A percentile compares a stretch with the other conserved stretches of the same genome.
Conservation (phyloP, 169 alveolate species). For the Plasmodium adleri region DNA sequence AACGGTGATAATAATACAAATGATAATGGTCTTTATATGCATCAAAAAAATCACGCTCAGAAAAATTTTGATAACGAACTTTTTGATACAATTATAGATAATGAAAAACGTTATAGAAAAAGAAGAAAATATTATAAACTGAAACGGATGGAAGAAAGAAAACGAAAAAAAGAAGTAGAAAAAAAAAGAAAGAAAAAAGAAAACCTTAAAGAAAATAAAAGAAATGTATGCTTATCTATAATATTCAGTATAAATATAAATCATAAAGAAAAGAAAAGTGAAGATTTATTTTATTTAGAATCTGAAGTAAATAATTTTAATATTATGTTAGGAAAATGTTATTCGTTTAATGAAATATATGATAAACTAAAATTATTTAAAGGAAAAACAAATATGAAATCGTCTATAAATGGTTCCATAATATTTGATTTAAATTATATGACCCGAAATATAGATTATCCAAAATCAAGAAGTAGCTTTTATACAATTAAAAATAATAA, state of each 20-base stretch:
- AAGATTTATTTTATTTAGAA: slow-evolving; percentile 11
- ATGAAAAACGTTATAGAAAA: too few relatives aligned
- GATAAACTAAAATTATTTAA: slow-evolving; percentile 39
- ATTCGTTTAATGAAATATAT: slow-evolving; percentile 45
- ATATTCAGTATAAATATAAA: slow-evolving; percentile 35
- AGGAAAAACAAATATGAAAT: slow-evolving; percentile 27
- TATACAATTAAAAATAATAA: not conserved
- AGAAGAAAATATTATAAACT: too few relatives aligned
- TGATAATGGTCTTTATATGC: not conserved
- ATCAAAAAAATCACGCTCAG: not conserved
- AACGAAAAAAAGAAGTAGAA: slow-evolving; percentile 11
- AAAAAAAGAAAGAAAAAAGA: slow-evolving; percentile 31
- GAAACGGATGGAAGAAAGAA: not conserved
- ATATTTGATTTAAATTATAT: slow-evolving; percentile 15
- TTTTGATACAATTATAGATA: too few relatives aligned
- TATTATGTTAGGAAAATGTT: slow-evolving; percentile 61
- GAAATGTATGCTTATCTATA: slow-evolving; percentile 52
- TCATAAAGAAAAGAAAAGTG: slow-evolving; percentile 32
- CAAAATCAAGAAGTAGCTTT: slow-evolving; percentile 8
- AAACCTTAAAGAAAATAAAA: slow-evolving; percentile 40
- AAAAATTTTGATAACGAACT: slow-evolving; percentile 11
- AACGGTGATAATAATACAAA: slow-evolving; percentile 1
- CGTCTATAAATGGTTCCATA: slow-evolving; percentile 14
- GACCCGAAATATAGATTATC: not conserved
- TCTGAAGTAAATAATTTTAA: slow-evolving; percentile 28